Evolutionary conservation across 2,329 filamentous ascomycete genomes (phyloP).

Genomic region (Aspergillus sp.): DNA sequence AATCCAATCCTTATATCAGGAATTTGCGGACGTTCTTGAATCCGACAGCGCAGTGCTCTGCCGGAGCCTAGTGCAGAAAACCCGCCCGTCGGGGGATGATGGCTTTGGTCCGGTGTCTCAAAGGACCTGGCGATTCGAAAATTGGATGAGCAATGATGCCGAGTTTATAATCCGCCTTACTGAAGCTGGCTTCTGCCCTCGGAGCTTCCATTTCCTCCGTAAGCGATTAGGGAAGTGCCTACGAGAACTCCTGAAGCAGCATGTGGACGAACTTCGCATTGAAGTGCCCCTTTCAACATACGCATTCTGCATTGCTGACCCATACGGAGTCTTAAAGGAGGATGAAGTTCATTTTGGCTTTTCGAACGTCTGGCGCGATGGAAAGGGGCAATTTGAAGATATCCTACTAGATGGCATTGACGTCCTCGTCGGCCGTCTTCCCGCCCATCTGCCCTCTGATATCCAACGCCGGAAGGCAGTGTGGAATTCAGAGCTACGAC

Average conservation of each 20-base stretch:
- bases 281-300: conserved; percentile 55
- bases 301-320: conserved; percentile 61
- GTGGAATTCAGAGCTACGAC: conserved; percentile 53
- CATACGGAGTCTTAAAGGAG: conserved; percentile 52
- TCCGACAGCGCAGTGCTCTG: conserved; percentile 36
- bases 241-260: conserved; percentile 40
- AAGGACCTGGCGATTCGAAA: conserved; percentile 33
- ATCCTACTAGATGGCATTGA: conserved; percentile 51
- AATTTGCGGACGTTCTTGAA: conserved; percentile 41
- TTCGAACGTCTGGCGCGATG: conserved; percentile 48
- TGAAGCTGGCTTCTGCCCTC: conserved; percentile 52
- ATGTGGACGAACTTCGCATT: conserved; percentile 52
- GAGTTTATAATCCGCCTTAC: conserved; percentile 42
- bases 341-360: conserved; percentile 60
- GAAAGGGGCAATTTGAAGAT: conserved; percentile 41
- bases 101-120: conserved; percentile 20
- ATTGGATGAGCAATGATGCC: conserved; percentile 37
- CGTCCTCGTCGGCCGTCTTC: conserved; percentile 59
- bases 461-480: conserved; percentile 58
- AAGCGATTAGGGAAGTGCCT: conserved; percentile 44
- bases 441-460: conserved; percentile 59
- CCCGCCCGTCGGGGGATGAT: conserved; percentile 31
- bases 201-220: conserved; percentile 44
- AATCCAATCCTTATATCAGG: conserved; percentile 37
- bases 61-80: conserved; percentile 39